These are phyloP conservation scores for Aspergillus eucalypticola DNA, from an alignment of 2,329 filamentous ascomycete species.

Conservation along the genomic window DNA sequence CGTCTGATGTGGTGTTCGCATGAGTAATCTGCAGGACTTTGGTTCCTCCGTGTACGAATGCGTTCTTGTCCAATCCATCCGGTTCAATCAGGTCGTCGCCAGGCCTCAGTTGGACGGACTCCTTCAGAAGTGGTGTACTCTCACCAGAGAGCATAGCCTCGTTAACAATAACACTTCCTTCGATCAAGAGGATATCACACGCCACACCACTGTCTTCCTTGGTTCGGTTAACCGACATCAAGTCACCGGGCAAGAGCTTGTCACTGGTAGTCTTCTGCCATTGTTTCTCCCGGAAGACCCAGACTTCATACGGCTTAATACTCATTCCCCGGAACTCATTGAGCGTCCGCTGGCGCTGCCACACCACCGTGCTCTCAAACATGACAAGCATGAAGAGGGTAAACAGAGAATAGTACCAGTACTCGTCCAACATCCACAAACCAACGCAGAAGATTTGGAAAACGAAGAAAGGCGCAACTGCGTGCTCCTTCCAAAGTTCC, in stretches of 20 bases:
- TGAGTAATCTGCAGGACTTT: constrained; percentile 96
- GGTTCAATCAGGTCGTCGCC: constrained; percentile 77
- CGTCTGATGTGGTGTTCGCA: constrained; percentile 70
- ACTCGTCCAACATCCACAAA: constrained; percentile 97
- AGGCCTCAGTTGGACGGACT: constrained; percentile 88
- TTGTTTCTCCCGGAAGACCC: constrained; percentile 81
- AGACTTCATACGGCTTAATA: constrained; percentile 96
- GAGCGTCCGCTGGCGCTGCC: constrained; percentile 94
- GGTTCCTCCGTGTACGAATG: constrained; percentile 94
- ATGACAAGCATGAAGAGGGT: constrained; percentile 97
- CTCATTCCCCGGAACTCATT: constrained; percentile 98
- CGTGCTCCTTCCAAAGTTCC: constrained; percentile 96
- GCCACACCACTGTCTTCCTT: constrained; percentile 97
- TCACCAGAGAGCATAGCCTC: constrained; percentile 99
- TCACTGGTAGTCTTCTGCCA: constrained; percentile 91
- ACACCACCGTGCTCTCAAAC: constrained; percentile 98
- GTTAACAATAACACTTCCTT: constrained; percentile 96
- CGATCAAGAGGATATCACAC: constrained; percentile 93
- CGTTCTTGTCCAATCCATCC: constrained; percentile 92
- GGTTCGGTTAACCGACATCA: constrained; percentile 87
- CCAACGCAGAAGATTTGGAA: constrained; percentile 99
- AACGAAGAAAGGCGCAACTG: constrained; percentile 97
- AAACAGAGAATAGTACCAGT: constrained; percentile 99
- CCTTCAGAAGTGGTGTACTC: constrained; percentile 94
- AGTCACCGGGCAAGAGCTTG: constrained; percentile 85